A percentile compares a stretch with the other conserved stretches of the same genome.
Conservation (phyloP, 129 eudicot species). For the Helianthus tuberosus region DNA sequence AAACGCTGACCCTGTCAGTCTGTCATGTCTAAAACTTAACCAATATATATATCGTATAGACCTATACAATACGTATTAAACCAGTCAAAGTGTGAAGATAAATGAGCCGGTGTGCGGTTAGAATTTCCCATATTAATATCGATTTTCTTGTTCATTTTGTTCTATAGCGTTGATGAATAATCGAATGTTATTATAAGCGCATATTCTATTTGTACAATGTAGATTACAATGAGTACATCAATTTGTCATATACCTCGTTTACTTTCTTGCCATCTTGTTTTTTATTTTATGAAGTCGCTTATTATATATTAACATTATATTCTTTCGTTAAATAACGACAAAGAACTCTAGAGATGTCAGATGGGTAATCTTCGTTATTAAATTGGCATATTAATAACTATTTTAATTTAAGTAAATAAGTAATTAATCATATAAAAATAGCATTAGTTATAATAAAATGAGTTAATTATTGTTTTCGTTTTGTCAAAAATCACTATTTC, state of each 20-base stretch:
- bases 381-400: neutral
- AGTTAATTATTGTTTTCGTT: no score
- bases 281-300: neutral
- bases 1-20: no score
- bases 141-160: neutral
- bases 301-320: neutral
- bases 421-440: no score
- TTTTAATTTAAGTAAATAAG: no score
- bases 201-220: neutral
- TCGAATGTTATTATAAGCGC: neutral
- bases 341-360: neutral
- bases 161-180: neutral
- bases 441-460: no score
- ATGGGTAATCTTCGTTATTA: neutral
- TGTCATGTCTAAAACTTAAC: no score
- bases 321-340: constrained; percentile 5
- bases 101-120: no score
- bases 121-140: neutral
- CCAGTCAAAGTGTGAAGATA: no score
- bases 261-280: constrained; percentile 16
- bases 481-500: no score
- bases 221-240: neutral
- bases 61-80: no score
- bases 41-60: no score
- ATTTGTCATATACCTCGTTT: constrained; percentile 21